Evolutionary conservation across 768 basidiomycete species (phyloP), one percentile per base, ranked within the genome.

Genomic region (Agaricus subrufescens): DNA sequence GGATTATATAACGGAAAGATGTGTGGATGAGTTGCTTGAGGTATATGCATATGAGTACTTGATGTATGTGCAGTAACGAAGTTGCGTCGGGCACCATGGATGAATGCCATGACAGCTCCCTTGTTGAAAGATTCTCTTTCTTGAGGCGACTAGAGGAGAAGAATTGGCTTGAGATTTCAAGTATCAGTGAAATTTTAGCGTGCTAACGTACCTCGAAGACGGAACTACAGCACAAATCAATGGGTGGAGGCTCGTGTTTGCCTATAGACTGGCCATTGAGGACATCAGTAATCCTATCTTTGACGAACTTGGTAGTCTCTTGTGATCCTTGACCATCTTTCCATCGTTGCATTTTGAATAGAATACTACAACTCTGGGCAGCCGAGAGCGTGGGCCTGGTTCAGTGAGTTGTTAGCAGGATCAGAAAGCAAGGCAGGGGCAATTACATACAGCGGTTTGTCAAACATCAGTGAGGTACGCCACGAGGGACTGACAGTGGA

Each of bases 1-100:
- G 93, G 90, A 60, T 88, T 80, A 69, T 88, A 85, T 3, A 97
- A 77, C 2, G 94, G 91, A 68, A 97, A 98, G 46, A 94, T 80
- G 31, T 67, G 66, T 0, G 79, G 73, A 62, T 83, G 74, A 0
- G 77, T 75, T 2, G 66, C 46, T 9, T 69, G 47, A 0, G 89
- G 79, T 34, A 96, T 84, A 52, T 87, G 76, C 0, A 81, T 77
- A 66, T 86, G 75, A 48, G 70, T 66, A 39, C 68, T 72, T 12
- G 62, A 60, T 38, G 63, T 60, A 42, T 48, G 52, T 37, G 56
- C 51, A 44, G 70, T 59, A 42, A 72, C 61, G 37, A 71, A 65
- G 58, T 73, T 79, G 39, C 79, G 77, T 53, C 81, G 81, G 52
- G 76, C 73, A 51, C 71, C 72, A 54, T 80, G 76, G 47, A 88